Evolutionary conservation across 1,139 yeast genomes (phyloP), one percentile per base, ranked within the genome.

Genomic region (Casaregolazyma lundiana): DNA sequence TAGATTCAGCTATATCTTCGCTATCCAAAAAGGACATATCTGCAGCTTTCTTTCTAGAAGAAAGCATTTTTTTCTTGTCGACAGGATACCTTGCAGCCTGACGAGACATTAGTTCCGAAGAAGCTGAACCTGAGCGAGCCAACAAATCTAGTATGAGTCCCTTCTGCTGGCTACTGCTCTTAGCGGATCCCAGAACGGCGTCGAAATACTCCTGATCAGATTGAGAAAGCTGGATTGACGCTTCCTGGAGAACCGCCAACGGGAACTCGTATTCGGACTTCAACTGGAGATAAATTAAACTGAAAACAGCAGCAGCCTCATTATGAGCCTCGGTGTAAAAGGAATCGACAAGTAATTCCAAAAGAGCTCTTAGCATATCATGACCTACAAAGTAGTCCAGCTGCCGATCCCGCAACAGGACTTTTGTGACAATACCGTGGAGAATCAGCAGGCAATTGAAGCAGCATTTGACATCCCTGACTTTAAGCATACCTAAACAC

Each of bases 391-490:
- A 88, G 53, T 77, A 78, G 66, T 89, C 96, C 40, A 89, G 94
- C 53, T 82, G 86, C 29, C 78, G 81, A 61, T 85, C 84, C 53
- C 80, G 78, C 47, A 82, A 70, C 37, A 85, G 69, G 26, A 87
- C 78, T 30, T 84, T 88, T 9, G 75, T 75, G 34, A 84, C 67
- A 43, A 90, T 73, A 52, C 85, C 83, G 51, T 95, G 75, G 50
- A 92, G 72, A 18, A 90, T 81, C 53, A 90, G 68, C 43, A 92
- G 84, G 6, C 95, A 86, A 64, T 92, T 92, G 69, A 85, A 90
- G 8, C 96, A 83, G 64, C 97, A 90, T 59, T 94, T 83, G 35
- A 94, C 86, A 60, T 92, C 98, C 58, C 84, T 86, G 63, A 87
- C 85, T 53, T 78, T 73, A 57, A 90, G 81, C 29, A 92, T 75